These are phyloP conservation scores for Cladochytrium tenue DNA, from an alignment of 371 early-diverging fungal species.

Conservation along the genomic window DNA sequence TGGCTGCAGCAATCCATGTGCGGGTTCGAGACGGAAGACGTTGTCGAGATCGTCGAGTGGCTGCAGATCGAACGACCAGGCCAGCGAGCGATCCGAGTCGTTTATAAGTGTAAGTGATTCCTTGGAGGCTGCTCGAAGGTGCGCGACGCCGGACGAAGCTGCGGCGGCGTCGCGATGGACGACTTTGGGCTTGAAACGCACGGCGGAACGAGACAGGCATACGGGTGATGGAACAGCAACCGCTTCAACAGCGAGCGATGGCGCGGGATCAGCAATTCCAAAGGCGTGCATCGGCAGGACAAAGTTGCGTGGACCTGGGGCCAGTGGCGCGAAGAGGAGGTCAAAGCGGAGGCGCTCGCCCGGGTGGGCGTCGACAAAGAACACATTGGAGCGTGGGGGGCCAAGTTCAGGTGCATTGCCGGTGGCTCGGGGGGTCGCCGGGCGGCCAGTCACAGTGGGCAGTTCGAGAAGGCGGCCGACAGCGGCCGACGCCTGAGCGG, in stretches of 20 bases:
- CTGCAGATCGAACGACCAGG: conserved; percentile 40
- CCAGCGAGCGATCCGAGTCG: conserved; percentile 17
- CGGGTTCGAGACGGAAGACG: conserved; percentile 42
- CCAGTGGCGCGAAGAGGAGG: conserved; percentile 28
- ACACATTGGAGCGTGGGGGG: too few relatives aligned
- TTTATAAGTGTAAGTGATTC: conserved; percentile 35
- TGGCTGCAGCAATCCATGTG: conserved; percentile 24
- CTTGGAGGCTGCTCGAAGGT: conserved; percentile 30
- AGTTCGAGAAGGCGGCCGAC: too few relatives aligned
- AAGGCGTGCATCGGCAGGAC: conserved; percentile 25
- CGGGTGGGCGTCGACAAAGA: conserved; percentile 31
- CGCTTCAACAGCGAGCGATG: conserved; percentile 20
- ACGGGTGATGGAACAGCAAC: conserved; percentile 39
- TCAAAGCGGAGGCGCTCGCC: conserved; percentile 21
- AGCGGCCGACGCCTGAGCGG: too few relatives aligned
- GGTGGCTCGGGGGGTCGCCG: too few relatives aligned
- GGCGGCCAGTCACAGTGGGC: too few relatives aligned
- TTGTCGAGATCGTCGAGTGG: conserved; percentile 28
- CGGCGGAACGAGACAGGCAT: conserved; percentile 17
- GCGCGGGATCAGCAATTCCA: conserved; percentile 9
- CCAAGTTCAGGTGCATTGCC: too few relatives aligned
- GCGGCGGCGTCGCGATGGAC: conserved; percentile 31
- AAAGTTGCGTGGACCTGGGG: conserved; percentile 10
- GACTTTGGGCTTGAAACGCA: conserved; percentile 46
- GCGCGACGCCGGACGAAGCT: conserved; percentile 31